Base-by-base conservation (phyloP, 1,284 basidiomycete species). In the Ceratobasidium sp. region DNA sequence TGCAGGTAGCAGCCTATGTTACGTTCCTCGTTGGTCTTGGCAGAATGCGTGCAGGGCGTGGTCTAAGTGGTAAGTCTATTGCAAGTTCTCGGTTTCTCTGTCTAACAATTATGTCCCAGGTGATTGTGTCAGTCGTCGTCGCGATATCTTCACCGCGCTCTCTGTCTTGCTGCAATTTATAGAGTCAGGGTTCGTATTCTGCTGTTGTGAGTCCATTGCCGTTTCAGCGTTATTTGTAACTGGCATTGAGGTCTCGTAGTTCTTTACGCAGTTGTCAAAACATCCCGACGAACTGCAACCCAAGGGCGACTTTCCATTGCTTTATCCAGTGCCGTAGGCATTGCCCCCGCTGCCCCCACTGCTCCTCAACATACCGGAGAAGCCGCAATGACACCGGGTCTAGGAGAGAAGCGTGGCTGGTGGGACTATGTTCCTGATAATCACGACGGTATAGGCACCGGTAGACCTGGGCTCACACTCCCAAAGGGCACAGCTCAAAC, bases 231-330 rank as follows among this genome's bases (percentile, higher is more conserved):
- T 43, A 40, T n/a, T 65, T 73, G 54, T 56, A 52, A 2, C 19
- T 59, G 43, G 25, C 34, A 44, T 9, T 32, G 17, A 51, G 22
- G 64, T 64, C 29, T 19, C 64, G 17, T 79, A 91, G 90, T 91
- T 78, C 71, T 89, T 17, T 88, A 86, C 80, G 89, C 89, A 4
- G 87, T 89, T 43, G 89, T 87, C 85, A 88, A 85, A 80, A 87
- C 89, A 8, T 87, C 86, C 40, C 84, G 85, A 15, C 86, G 87
- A 2, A 84, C 88, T 11, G 85, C 86, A 37, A 87, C 87, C 37
- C 86, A 87, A 49, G 89, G 90, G 29, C 86, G 90, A 25, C 85
- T 91, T 56, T 90, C 90, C 0, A 82, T 91, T 46, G 83, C 84
- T 8, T 83, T 88, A 11, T 87, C 88, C 0, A 83, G 86, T 79